A percentile compares a stretch with the other conserved stretches of the same genome.
These are phyloP conservation scores for Rhodocollybia butyracea DNA, from an alignment of 768 basidiomycete genomes.

Conservation along the genomic window DNA sequence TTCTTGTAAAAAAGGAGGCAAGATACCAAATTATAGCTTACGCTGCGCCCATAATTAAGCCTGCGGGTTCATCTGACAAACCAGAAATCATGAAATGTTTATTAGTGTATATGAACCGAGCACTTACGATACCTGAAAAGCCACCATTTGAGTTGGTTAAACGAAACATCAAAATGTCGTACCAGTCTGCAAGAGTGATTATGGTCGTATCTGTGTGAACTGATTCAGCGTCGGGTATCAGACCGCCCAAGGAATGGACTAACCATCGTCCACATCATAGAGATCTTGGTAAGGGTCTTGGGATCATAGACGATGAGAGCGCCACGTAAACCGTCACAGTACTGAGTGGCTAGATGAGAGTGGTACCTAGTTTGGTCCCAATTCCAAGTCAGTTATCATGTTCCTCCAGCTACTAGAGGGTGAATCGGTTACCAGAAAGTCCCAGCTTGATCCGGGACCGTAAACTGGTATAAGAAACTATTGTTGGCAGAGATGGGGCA, in stretches of 20 bases:
- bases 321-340: slow-evolving; percentile 40
- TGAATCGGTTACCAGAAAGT: too few species aligned
- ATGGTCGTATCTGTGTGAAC: slow-evolving; percentile 23
- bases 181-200: slow-evolving; percentile 35
- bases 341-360: slow-evolving; percentile 32
- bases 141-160: slow-evolving; percentile 3
- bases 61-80: neutral
- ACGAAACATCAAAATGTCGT: slow-evolving; percentile 6
- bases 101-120: neutral
- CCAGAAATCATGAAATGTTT: neutral
- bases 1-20: neutral
- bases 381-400: too few species aligned
- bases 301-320: slow-evolving; percentile 31
- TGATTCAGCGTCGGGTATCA: neutral
- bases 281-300: slow-evolving; percentile 13
- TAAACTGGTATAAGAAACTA: slow-evolving; percentile 27
- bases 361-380: slow-evolving; percentile 1
- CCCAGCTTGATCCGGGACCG: slow-evolving; percentile 24
- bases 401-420: too few species aligned
- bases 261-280: slow-evolving; percentile 24
- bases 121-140: slow-evolving; percentile 5
- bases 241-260: neutral
- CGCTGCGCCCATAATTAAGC: neutral
- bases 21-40: neutral
- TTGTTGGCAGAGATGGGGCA: slow-evolving; percentile 27